A percentile compares a stretch with the other conserved stretches of the same genome.
phyloP scores from a whole-genome alignment of 805 yeast species.

The Wickerhamiella qilinensis region DNA sequence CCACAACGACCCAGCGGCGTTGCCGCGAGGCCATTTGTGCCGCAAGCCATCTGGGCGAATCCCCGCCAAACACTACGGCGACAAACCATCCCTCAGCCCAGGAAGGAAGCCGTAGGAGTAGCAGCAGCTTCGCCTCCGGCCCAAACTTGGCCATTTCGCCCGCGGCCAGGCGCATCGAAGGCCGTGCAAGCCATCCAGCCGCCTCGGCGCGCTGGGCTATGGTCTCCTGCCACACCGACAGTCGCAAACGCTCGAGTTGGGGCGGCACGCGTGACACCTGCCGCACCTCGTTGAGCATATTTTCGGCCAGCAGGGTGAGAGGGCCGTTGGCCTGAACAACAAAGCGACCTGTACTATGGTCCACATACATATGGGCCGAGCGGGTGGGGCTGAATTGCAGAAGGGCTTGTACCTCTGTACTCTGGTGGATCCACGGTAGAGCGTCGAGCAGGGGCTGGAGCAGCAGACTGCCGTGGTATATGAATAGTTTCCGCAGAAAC shows the following conservation, averaged over 20 bases:
- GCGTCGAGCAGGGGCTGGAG: constrained; percentile 5
- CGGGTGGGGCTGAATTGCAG: constrained; percentile 11
- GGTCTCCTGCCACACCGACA: constrained; percentile 34
- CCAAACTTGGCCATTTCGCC: constrained; percentile 28
- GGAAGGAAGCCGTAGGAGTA: constrained; percentile 20
- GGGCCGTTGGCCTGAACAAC: constrained; percentile 10
- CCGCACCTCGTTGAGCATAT: constrained; percentile 10
- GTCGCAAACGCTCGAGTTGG: constrained; percentile 30
- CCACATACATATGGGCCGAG: constrained; percentile 17
- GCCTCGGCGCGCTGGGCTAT: constrained; percentile 37
- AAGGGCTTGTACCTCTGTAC: constrained; percentile 1
- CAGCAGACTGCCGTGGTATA: constrained; percentile 8
- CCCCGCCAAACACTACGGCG: constrained; percentile 19
- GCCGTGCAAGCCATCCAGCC: constrained; percentile 53
- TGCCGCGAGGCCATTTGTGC: constrained; percentile 10
- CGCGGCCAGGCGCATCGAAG: constrained; percentile 33
- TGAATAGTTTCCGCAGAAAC: constrained; percentile 11
- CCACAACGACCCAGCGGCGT: constrained; percentile 14
- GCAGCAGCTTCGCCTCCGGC: constrained; percentile 11
- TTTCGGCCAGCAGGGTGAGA: constrained; percentile 8
- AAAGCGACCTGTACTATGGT: constrained; percentile 12
- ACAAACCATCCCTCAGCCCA: constrained; percentile 29
- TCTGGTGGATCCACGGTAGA: constrained; percentile 9
- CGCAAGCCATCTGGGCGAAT: constrained; percentile 13
- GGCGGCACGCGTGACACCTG: constrained; percentile 14